Base-by-base conservation (phyloP, 371 early-diverging fungal species). In the Cokeromyces recurvatus region DNA sequence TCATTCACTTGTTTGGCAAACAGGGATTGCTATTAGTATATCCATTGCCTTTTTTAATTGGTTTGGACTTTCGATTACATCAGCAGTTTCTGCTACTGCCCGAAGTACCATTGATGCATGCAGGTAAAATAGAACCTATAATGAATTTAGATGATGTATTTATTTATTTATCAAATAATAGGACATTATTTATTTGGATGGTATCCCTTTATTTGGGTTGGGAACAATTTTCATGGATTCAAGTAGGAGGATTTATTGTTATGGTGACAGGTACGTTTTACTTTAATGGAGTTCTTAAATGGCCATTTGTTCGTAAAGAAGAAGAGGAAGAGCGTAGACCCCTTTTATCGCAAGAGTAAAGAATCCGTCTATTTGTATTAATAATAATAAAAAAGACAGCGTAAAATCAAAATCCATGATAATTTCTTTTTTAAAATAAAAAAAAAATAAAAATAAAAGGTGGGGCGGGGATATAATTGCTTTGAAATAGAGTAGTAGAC, bases 131-230 rank as follows among this genome's bases (percentile, higher is more conserved):
- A 45, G n/a, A 12, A 10, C n/a, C 16, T 32, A 31, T 22, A 9
- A 9, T 32, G 21, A n/a, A n/a, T 44, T 22, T 9, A 14, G 3
- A 2, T 15, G 1, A 3, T 24, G 16, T 35, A 21, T 11, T 11
- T 12, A 25, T 2, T 3, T 15, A 20, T 27, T 19, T 32, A n/a
- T 43, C 20, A 19, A 36, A 20, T 53, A 17, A 1, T 39, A 71
- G 97, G 48, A 97, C 95, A 4, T 65, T 95, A 32, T 94, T 95
- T 59, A 94, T 95, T 52, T 97, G 97, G 97, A 83, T 88, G 75
- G 80, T 89, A 34, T 87, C 87, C 15, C 59, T 95, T 38, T 81
- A 72, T 12, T 78, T 97, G 38, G 94, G 94, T 16, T 97, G 97
- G 97, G 97, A 97, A 66, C 66, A 68, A 1, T 97, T 97, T 64